Base-by-base conservation (phyloP, 768 basidiomycete genomes). In the Leccinum variicolor region DNA sequence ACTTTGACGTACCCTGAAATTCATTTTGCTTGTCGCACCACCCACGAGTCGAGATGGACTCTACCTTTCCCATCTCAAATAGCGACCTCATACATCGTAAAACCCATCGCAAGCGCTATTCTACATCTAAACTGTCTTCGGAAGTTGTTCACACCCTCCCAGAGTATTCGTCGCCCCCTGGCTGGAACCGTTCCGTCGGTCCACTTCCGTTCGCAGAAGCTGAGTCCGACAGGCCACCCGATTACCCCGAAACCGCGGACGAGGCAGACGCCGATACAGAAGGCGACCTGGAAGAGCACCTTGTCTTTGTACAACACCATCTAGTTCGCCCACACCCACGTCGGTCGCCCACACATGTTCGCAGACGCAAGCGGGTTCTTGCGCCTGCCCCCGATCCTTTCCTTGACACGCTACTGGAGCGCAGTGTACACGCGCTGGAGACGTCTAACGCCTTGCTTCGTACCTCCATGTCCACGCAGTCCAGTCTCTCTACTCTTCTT, bases 341-440 rank as follows among this genome's bases (percentile, higher is more conserved):
- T 43, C 76, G 74, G 39, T 50, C 67, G 19, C 57, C 61, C 28
- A 23, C 57, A 13, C 51, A 61, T 26, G 46, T 52, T 58, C 68
- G 66, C 49, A 66, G 73, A 33, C 66, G 69, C 57, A 68, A 73
- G 56, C 64, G 71, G 49, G 54, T 60, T 21, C 63, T 64, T 68
- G 58, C 31, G 51, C 72, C 21, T 69, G 29, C 47, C 9, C 39
- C 75, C 50, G 85, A 88, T 68, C 80, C 81, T 13, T 84, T 81
- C 64, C 79, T 92, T 26, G 92, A 93, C 71, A 80, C 86, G n/a
- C 76, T 93, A 15, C 79, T 93, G 2, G 89, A 84, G 57, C 84
- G 91, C 60, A 91, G 89, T 62, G 89, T 93, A 14, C 85, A 91
- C 72, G 91, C 91, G 1, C 77, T 94, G 9, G 92, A 93, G 69